phyloP scores from a whole-genome alignment of 495 filamentous ascomycete species.

The Penicillium egyptiacum region DNA sequence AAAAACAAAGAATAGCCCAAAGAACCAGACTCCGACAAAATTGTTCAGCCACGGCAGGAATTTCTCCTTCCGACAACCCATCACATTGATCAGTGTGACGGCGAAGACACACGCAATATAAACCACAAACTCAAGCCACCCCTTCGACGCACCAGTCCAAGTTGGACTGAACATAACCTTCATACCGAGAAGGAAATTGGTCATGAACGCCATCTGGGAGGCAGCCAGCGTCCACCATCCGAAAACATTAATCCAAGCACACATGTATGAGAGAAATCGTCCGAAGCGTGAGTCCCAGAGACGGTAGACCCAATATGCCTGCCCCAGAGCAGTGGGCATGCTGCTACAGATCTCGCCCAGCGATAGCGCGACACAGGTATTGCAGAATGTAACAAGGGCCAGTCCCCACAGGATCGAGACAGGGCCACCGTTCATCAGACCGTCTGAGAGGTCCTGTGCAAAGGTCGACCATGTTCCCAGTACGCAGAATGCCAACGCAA shows the following conservation, averaged over 20 bases:
- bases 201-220: constrained; percentile 49
- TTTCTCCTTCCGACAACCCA: constrained; percentile 42
- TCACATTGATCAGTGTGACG: constrained; percentile 43
- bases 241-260: constrained; percentile 51
- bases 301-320: constrained; percentile 48
- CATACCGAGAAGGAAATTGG: constrained; percentile 48
- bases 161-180: constrained; percentile 43
- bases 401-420: constrained; percentile 51
- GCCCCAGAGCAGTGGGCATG: constrained; percentile 48
- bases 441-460: constrained; percentile 44
- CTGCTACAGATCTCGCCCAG: constrained; percentile 47
- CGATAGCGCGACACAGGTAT: constrained; percentile 46
- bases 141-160: constrained; percentile 39
- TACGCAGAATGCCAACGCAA: constrained; percentile 46
- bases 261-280: constrained; percentile 46
- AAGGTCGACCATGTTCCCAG: constrained; percentile 50
- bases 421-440: constrained; percentile 45
- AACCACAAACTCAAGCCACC: constrained; percentile 48
- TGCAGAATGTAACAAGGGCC: constrained; percentile 42
- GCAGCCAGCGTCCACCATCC: constrained; percentile 51
- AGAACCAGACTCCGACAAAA: constrained; percentile 48
- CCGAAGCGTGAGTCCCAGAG: constrained; percentile 37
- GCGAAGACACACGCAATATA: constrained; percentile 40
- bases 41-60: constrained; percentile 46
- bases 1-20: constrained; percentile 43